Percentiles rank a stretch among this genome's conserved stretches.
Conservation (phyloP, 208 protist species). For the Trypanosoma lewisi region DNA sequence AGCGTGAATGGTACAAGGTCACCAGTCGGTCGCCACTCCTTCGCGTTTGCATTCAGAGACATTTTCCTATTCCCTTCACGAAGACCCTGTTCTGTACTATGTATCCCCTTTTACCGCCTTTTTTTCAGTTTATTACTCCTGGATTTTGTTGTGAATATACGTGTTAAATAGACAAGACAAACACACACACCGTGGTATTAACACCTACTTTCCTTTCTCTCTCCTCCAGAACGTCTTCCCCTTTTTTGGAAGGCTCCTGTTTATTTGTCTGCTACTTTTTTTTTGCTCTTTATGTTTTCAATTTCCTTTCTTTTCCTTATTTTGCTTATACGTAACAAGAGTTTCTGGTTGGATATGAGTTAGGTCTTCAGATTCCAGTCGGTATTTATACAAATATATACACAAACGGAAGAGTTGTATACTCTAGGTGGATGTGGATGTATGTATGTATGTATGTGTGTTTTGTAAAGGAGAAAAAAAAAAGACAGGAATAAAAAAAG, state of each 20-base stretch:
- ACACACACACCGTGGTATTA: too few species aligned
- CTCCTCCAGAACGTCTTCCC: background rate
- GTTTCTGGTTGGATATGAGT: too few species aligned
- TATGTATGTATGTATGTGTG: too few species aligned
- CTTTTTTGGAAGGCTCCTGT: background rate
- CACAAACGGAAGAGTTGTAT: too few species aligned
- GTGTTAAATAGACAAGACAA: too few species aligned
- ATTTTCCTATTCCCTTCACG: background rate
- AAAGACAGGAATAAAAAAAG: background rate
- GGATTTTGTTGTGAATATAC: too few species aligned
- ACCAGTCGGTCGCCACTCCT: conserved; percentile 72
- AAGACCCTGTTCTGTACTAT: background rate
- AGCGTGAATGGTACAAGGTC: conserved; percentile 43
- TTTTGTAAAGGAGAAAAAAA: background rate
- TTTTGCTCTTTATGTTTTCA: too few species aligned
- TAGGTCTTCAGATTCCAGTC: too few species aligned
- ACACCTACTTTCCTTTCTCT: too few species aligned
- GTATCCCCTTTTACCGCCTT: background rate
- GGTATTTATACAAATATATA: too few species aligned
- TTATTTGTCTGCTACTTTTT: conserved; percentile 3
- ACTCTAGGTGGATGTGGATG: too few species aligned
- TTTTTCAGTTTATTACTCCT: conserved; percentile 21
- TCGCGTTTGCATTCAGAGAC: conserved; percentile 67
- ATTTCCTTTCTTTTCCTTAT: conserved; percentile 27
- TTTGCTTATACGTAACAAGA: too few species aligned